phyloP scores from a whole-genome alignment of 345 rosid genomes.

The Geranium brycei region DNA sequence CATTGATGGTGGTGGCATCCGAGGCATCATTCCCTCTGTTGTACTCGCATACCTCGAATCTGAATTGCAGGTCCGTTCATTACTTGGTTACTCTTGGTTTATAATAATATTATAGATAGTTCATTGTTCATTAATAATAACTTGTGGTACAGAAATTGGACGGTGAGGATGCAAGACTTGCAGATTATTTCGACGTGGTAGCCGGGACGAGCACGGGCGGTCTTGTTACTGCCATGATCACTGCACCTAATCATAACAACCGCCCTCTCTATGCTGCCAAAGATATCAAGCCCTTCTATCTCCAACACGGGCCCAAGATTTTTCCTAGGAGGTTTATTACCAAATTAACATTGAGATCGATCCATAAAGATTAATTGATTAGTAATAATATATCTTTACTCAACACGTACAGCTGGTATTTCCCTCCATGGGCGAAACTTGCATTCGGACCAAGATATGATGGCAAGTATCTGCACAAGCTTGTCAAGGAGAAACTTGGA shows the following conservation, averaged over 20 bases:
- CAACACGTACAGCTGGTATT: no score
- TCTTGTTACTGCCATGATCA: constrained; percentile 55
- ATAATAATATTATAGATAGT: no score
- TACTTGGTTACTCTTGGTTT: no score
- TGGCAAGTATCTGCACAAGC: constrained; percentile 1
- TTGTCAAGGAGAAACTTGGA: background rate
- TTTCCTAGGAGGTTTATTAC: constrained; percentile 23
- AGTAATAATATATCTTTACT: no score
- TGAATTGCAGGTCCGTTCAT: no score
- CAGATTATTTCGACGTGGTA: constrained; percentile 62
- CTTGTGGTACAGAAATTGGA: constrained; percentile 38
- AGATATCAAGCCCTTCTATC: constrained; percentile 45
- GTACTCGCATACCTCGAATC: no score
- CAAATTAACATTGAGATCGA: no score
- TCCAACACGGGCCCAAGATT: constrained; percentile 38
- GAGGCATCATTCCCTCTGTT: no score
- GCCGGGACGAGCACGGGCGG: constrained; percentile 71
- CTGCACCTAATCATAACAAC: constrained; percentile 36
- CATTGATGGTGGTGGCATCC: no score
- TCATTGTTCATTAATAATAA: no score
- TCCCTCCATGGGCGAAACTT: no score
- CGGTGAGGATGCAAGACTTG: constrained; percentile 50
- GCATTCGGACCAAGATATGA: background rate
- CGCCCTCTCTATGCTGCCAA: constrained; percentile 56
- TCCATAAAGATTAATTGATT: no score